These are phyloP conservation scores for Bisporella sp. DNA, from an alignment of 2,329 filamentous ascomycete species.

Conservation along the genomic window DNA sequence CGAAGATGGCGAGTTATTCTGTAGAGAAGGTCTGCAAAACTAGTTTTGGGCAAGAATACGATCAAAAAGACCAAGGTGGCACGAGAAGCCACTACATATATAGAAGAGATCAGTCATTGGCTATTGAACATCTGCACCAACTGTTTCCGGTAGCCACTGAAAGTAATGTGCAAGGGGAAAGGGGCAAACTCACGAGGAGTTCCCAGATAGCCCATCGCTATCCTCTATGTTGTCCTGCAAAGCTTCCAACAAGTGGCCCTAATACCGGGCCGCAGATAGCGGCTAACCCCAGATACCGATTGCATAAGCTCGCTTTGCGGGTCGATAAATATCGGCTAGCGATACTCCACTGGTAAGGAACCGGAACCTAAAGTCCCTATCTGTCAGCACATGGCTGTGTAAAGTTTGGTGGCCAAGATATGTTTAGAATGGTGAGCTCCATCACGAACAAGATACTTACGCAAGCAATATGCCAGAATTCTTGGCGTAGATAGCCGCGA, in stretches of 20 bases:
- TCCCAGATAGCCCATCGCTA: constrained; percentile 56
- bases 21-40: constrained; percentile 48
- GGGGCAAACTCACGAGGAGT: constrained; percentile 37
- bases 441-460: constrained; percentile 5
- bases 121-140: too few species aligned
- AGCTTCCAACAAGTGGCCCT: constrained; percentile 54
- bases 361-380: too few species aligned
- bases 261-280: constrained; percentile 43
- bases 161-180: too few species aligned
- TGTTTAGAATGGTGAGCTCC: too few species aligned
- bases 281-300: constrained; percentile 51
- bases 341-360: constrained; percentile 51
- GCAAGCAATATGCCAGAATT: constrained; percentile 48
- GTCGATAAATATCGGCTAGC: constrained; percentile 39
- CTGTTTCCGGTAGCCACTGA: too few species aligned
- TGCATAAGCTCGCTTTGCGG: constrained; percentile 49
- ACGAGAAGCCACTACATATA: constrained; percentile 37
- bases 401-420: too few species aligned
- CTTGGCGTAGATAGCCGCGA: constrained; percentile 38
- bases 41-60: constrained; percentile 57
- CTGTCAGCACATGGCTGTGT: too few species aligned
- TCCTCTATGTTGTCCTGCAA: constrained; percentile 44
- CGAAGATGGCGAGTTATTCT: constrained; percentile 53
- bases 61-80: constrained; percentile 52
- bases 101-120: too few species aligned